Conservation (phyloP, 306 rosid genomes). For the Canavalia ensiformis region DNA sequence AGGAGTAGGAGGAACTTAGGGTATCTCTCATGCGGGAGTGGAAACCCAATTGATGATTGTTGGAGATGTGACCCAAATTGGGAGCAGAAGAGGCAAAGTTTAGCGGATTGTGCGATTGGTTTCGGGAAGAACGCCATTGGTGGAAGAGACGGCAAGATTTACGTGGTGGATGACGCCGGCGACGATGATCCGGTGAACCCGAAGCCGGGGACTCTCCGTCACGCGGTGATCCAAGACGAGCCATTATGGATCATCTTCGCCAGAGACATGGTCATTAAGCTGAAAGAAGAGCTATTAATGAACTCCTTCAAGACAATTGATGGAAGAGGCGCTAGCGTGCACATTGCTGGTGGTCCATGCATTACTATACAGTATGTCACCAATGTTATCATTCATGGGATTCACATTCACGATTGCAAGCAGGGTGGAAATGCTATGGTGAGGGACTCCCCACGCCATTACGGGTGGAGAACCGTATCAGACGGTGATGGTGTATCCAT, state of each 20-base stretch:
- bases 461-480: constrained; percentile 89
- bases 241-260: constrained; percentile 91
- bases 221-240: constrained; percentile 90
- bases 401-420: constrained; percentile 87
- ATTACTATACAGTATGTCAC: constrained; percentile 88
- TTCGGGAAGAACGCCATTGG: constrained; percentile 91
- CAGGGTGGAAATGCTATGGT: constrained; percentile 93
- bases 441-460: constrained; percentile 81
- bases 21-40: constrained; percentile 82
- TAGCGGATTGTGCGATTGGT: constrained; percentile 95
- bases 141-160: constrained; percentile 74
- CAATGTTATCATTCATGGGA: constrained; percentile 83
- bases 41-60: constrained; percentile 97
- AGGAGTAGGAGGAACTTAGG: constrained; percentile 81
- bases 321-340: constrained; percentile 91
- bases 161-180: constrained; percentile 72
- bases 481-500: constrained; percentile 98
- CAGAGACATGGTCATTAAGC: constrained; percentile 78
- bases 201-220: constrained; percentile 84
- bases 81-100: constrained; percentile 79
- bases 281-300: constrained; percentile 91
- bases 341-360: constrained; percentile 96
- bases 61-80: constrained; percentile 93
- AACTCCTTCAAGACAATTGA: constrained; percentile 93
- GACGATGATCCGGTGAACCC: constrained; percentile 77